Percentiles rank a stretch among this genome's conserved stretches.
These are phyloP conservation scores for Cryptococcus sp. DNA, from an alignment of 1,284 basidiomycete genomes.

Conservation along the genomic window DNA sequence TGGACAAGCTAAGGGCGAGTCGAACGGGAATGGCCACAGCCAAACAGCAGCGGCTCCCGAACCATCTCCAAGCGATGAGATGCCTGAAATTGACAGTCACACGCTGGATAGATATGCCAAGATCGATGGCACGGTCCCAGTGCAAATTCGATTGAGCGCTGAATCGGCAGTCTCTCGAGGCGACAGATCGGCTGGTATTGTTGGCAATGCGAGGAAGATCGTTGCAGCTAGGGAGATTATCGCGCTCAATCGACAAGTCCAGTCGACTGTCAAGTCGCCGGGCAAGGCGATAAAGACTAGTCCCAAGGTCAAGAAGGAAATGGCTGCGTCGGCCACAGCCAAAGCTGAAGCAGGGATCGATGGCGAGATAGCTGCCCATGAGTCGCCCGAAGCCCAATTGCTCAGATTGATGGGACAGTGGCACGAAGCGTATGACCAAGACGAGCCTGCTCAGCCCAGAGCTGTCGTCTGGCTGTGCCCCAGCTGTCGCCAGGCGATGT, in stretches of 20 bases:
- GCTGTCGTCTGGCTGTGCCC: constrained; percentile 13
- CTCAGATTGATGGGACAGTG: neutral
- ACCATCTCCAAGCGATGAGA: neutral
- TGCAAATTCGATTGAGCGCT: constrained; percentile 12
- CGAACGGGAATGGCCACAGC: neutral
- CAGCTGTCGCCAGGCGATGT: constrained; percentile 8
- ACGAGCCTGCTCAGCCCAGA: neutral
- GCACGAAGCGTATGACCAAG: neutral
- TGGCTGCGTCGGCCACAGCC: constrained; percentile 1
- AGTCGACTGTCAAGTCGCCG: neutral
- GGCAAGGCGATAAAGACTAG: neutral
- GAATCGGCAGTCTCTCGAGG: constrained; percentile 19
- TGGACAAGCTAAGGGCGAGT: neutral
- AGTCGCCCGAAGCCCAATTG: neutral
- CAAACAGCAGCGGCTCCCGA: neutral
- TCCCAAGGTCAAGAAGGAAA: neutral
- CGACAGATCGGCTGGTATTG: constrained; percentile 15
- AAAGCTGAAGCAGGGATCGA: constrained; percentile 1
- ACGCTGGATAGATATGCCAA: neutral
- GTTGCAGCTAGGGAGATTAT: constrained; percentile 21
- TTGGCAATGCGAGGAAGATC: constrained; percentile 22
- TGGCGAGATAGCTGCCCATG: neutral
- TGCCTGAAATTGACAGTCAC: neutral
- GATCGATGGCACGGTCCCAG: constrained; percentile 6
- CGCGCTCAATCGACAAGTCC: neutral